Evolutionary conservation across 345 rosid species (phyloP).

Genomic region (Linum trigynum): DNA sequence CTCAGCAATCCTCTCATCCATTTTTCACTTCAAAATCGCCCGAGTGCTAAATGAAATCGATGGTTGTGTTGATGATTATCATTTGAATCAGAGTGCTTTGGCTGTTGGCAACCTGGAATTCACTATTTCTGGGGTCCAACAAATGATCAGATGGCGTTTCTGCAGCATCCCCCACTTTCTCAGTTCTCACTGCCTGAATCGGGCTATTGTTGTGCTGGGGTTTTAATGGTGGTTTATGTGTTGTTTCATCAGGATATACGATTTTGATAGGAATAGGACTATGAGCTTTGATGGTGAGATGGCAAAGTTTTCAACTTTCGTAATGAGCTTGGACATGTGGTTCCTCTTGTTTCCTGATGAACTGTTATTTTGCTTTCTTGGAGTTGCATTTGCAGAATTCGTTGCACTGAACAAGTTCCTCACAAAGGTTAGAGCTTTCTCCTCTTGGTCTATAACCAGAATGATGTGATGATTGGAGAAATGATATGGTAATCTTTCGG

Average conservation of each 20-base stretch:
- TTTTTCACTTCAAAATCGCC: background rate
- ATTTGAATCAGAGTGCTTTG: constrained; percentile 39
- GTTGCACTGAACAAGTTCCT: constrained; percentile 60
- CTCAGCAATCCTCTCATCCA: constrained; percentile 14
- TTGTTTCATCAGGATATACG: constrained; percentile 44
- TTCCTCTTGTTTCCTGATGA: background rate
- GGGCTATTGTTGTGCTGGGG: background rate
- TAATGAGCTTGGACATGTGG: background rate
- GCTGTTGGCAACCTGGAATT: constrained; percentile 52
- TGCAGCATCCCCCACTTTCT: background rate
- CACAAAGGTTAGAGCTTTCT: constrained; percentile 38
- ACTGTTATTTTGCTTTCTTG: background rate
- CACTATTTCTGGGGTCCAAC: constrained; percentile 48
- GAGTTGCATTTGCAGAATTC: constrained; percentile 33
- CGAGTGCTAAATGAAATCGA: background rate
- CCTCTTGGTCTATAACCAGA: background rate
- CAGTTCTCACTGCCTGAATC: background rate
- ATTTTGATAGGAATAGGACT: constrained; percentile 58
- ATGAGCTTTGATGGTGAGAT: constrained; percentile 55
- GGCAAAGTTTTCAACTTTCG: background rate
- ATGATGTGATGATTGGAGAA: background rate
- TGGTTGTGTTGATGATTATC: background rate
- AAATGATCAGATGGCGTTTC: constrained; percentile 47
- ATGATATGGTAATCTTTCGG: background rate
- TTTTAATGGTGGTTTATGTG: background rate